Percentiles rank a stretch among this genome's conserved stretches.
Conservation (phyloP, 1,284 basidiomycete genomes). For the Sporisorium scitamineum region DNA sequence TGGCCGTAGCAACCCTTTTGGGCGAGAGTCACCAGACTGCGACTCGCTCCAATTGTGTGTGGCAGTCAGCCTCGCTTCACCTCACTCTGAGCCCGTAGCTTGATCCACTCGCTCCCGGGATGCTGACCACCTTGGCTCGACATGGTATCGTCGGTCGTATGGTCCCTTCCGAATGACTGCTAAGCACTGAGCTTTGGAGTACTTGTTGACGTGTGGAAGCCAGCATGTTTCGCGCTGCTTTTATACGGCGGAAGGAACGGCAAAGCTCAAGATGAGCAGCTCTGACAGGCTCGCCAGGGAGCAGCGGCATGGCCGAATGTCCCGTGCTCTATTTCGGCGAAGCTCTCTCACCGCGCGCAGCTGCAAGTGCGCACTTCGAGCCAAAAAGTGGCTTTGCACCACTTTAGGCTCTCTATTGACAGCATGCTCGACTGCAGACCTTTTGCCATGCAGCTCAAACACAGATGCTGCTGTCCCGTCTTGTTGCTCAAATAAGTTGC, state of each 20-base stretch:
- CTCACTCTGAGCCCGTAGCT: background rate
- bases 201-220: background rate
- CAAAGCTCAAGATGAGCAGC: background rate
- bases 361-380: background rate
- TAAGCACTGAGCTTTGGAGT: background rate
- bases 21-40: constrained; percentile 9
- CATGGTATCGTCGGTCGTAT: background rate
- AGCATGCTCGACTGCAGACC: background rate
- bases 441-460: background rate
- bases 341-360: background rate
- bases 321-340: constrained; percentile 19
- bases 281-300: background rate
- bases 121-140: constrained; percentile 3
- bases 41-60: background rate
- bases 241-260: background rate
- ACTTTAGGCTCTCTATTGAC: constrained; percentile 1
- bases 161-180: background rate
- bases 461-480: background rate
- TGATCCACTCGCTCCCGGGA: constrained; percentile 33
- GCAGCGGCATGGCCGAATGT: background rate
- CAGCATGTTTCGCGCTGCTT: background rate
- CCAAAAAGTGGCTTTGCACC: background rate
- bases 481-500: background rate
- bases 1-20: constrained; percentile 7
- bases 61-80: background rate